Evolutionary conservation across 2,329 filamentous ascomycete species (phyloP), one percentile per base, ranked within the genome.

Genomic region (Xylariaceae sp.): DNA sequence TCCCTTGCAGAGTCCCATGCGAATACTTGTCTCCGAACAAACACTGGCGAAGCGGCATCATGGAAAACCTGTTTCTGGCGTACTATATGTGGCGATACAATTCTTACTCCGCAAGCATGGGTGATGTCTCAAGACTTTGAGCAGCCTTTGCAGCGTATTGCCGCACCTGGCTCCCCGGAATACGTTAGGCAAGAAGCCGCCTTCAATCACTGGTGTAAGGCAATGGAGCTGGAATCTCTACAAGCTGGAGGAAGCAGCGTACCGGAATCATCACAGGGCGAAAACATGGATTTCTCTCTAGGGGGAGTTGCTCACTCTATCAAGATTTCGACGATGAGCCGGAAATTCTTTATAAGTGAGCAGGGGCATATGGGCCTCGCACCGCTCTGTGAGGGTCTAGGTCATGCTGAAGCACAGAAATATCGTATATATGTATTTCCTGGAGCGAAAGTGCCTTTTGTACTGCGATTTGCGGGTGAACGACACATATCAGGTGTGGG

Each of bases 361-460:
- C 34, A 38, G 7, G 42, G 42, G 9, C 35, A 31, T 30, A 24
- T 44, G 7, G 42, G 42, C 32, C 38, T 44, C 18, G 34, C 38
- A 6, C 42, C 42, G 4, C 34, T 35, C 24, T 31, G 32, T 3
- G 18, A 16, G 3, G 42, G 42, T 17, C 30, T 36, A 4, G 11
- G 6, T 26, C 22, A 26, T 11, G 22, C 6, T 6, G 19, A 24
- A 2, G 38, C 42, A 11, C 26, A 41, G 1, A 31, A 28, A 19
- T 38, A 44, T 19, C 38, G 38, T 24, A 38, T 44, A 17, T 44
- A 41, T 31, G 22, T 44, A 30, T 41, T 44, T 19, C 42, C 42
- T 3, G 42, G 42, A 4, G 38, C 38, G 22, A 44, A 38, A 31
- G 38, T 38, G 15, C 42, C 38, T 4, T 41, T 44, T 15, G 24